Conservation (phyloP, 2,329 filamentous ascomycete species). For the Cryoendolithus antarcticus region DNA sequence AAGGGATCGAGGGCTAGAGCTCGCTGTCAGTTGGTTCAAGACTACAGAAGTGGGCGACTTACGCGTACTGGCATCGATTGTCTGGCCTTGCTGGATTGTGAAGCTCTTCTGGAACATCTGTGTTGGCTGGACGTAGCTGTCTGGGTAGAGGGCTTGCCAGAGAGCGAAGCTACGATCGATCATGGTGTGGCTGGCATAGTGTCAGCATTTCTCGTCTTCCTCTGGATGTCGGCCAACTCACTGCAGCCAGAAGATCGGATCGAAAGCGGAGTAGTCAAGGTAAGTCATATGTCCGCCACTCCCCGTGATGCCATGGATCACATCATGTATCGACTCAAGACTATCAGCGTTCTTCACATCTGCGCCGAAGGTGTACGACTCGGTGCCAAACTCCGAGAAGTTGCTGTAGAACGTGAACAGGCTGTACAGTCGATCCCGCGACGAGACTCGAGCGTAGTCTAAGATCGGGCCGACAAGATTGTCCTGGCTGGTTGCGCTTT, state of each 20-base stretch:
- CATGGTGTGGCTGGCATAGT: conserved; percentile 41
- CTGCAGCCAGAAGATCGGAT: conserved; percentile 68
- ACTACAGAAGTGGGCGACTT: no score
- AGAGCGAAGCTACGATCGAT: conserved; percentile 64
- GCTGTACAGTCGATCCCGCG: conserved; percentile 52
- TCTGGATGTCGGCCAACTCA: no score
- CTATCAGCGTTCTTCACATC: conserved; percentile 46
- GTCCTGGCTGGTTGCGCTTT: conserved; percentile 45
- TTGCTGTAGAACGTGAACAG: conserved; percentile 56
- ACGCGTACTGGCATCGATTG: conserved; percentile 22
- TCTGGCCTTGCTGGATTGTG: conserved; percentile 42
- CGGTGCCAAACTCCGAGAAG: conserved; percentile 58
- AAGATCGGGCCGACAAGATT: conserved; percentile 41
- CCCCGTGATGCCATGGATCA: conserved; percentile 42
- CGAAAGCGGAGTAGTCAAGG: conserved; percentile 62
- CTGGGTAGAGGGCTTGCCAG: conserved; percentile 63
- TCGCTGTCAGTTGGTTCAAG: no score
- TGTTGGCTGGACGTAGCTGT: conserved; percentile 51
- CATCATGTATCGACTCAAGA: conserved; percentile 36
- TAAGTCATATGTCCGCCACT: conserved; percentile 56
- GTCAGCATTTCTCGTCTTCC: no score
- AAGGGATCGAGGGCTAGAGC: conserved; percentile 57
- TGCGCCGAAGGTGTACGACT: conserved; percentile 40
- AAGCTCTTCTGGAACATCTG: conserved; percentile 45
- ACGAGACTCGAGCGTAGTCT: conserved; percentile 40